These are phyloP conservation scores for Cryptosporidium ubiquitum DNA, from an alignment of 169 alveolate species.

Conservation along the genomic window DNA sequence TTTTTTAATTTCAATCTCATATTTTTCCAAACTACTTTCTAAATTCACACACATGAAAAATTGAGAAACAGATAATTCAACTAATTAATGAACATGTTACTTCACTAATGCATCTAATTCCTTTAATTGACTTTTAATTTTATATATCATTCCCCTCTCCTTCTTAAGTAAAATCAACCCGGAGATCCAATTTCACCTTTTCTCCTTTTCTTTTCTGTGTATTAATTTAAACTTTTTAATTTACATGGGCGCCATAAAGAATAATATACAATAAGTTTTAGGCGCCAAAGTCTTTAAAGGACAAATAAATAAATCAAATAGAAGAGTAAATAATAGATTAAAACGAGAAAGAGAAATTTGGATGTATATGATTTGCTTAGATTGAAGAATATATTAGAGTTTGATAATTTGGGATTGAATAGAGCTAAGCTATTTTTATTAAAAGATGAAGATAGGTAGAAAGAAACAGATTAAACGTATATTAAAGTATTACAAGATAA, in stretches of 20 bases:
- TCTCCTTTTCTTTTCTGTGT: not conserved
- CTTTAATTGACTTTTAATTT: too few relatives aligned
- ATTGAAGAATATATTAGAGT: not conserved
- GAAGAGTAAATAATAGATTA: not conserved
- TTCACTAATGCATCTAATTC: too few relatives aligned
- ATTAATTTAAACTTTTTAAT: not conserved
- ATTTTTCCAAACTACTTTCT: not conserved
- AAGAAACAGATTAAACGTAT: constrained; percentile 66
- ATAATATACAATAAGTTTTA: not conserved
- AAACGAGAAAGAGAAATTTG: too few relatives aligned
- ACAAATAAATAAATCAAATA: not conserved
- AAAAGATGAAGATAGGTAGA: constrained; percentile 62
- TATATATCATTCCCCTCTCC: too few relatives aligned
- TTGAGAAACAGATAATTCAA: too few relatives aligned
- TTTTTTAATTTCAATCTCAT: not conserved
- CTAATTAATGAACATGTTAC: too few relatives aligned
- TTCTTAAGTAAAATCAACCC: not conserved
- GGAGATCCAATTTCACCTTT: not conserved
- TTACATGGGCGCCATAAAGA: not conserved
- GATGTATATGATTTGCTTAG: too few relatives aligned
- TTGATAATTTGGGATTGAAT: not conserved
- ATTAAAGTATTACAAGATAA: constrained; percentile 62
- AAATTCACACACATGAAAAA: not conserved
- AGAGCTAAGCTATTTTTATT: not conserved
- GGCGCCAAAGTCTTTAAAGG: constrained; percentile 2